A percentile compares a stretch with the other conserved stretches of the same genome.
Conservation (phyloP, 2,329 filamentous ascomycete species). For the Penicillium glabrum region DNA sequence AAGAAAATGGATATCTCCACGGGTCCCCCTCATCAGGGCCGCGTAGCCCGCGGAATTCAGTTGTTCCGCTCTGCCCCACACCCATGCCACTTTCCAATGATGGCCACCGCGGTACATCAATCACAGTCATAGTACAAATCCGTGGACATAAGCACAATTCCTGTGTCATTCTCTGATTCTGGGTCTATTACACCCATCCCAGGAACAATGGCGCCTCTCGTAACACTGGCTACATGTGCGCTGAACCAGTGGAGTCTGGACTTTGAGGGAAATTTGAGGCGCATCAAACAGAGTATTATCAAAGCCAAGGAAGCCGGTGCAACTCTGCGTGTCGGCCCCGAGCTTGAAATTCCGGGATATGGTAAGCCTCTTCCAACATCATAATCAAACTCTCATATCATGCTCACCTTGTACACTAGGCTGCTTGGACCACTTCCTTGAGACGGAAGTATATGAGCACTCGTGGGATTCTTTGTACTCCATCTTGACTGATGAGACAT, state of each 20-base stretch:
- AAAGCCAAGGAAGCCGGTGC: slow-evolving; percentile 62
- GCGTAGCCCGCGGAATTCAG: neutral
- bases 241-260: slow-evolving; percentile 9
- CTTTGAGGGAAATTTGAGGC: slow-evolving; percentile 17
- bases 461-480: slow-evolving; percentile 62
- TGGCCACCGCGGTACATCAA: neutral
- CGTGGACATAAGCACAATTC: neutral
- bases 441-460: slow-evolving; percentile 58
- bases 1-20: too few species aligned
- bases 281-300: slow-evolving; percentile 64
- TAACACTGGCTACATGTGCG: slow-evolving; percentile 5
- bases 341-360: slow-evolving; percentile 53
- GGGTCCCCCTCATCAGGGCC: neutral
- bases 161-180: neutral
- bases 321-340: slow-evolving; percentile 60
- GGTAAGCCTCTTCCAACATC: neutral
- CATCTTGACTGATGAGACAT: slow-evolving; percentile 61
- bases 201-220: slow-evolving; percentile 1
- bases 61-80: neutral
- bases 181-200: neutral
- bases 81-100: slow-evolving; percentile 1
- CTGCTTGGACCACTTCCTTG: slow-evolving; percentile 66
- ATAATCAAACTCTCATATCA: neutral
- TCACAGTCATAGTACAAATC: neutral
- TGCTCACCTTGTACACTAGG: slow-evolving; percentile 30